Evolutionary conservation across 345 rosid species (phyloP).

Genomic region (Murraya koenigii): DNA sequence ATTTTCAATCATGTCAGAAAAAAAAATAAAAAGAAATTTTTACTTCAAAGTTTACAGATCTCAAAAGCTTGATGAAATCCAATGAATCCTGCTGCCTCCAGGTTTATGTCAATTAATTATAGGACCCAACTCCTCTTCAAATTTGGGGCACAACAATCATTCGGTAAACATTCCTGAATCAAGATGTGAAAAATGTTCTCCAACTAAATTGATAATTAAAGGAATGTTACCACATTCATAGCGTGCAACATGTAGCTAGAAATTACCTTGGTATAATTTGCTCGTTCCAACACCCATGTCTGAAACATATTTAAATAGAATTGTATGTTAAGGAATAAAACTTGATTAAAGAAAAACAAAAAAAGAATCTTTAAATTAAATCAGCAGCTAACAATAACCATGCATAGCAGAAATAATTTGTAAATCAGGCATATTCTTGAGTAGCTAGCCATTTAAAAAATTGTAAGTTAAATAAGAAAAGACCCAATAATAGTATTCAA

Average conservation of each 20-base stretch:
- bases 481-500: no score
- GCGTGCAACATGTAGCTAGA: constrained; percentile 9
- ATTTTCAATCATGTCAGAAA: neutral
- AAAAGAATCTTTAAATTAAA: neutral
- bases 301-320: constrained; percentile 26
- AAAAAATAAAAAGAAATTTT: neutral
- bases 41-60: neutral
- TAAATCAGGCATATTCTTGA: neutral
- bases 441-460: neutral
- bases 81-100: neutral
- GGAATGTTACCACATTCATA: neutral
- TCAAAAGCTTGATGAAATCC: neutral
- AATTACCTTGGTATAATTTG: constrained; percentile 80
- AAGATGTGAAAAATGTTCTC: constrained; percentile 1
- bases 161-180: neutral
- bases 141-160: neutral
- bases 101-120: neutral
- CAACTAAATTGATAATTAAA: neutral
- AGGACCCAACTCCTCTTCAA: neutral
- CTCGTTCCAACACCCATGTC: constrained; percentile 76
- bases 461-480: neutral
- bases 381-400: neutral
- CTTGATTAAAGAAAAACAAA: neutral
- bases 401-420: neutral
- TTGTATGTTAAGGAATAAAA: neutral